Conservation (phyloP, 164 flowering plant genomes). For the Liriodendron chinense region DNA sequence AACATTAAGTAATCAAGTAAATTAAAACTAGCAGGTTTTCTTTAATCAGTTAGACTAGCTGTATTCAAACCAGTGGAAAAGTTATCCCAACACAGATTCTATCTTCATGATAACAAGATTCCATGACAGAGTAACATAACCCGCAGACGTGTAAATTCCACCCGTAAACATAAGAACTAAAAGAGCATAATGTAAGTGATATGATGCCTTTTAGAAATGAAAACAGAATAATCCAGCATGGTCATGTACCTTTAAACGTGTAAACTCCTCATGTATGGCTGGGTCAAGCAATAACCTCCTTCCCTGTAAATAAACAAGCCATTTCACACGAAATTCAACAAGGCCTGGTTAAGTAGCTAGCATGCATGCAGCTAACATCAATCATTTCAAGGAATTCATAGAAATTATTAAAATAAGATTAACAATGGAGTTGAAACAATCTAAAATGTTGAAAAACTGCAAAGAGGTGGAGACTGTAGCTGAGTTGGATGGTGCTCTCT, state of each 20-base stretch:
- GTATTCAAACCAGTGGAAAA: background rate
- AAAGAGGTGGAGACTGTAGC: too few species aligned
- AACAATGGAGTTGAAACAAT: background rate
- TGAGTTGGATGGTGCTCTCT: too few species aligned
- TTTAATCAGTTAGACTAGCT: background rate
- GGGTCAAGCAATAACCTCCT: constrained; percentile 91
- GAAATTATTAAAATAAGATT: background rate
- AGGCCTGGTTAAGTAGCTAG: background rate
- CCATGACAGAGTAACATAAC: background rate
- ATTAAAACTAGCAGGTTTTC: background rate
- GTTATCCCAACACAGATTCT: background rate
- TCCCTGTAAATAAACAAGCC: constrained; percentile 43
- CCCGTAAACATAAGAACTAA: background rate
- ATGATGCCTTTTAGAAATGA: background rate
- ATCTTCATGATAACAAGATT: background rate
- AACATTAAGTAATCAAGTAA: too few species aligned
- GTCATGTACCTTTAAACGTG: constrained; percentile 76
- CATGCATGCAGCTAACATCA: background rate
- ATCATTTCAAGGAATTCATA: background rate
- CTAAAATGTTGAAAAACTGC: background rate
- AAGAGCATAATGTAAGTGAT: background rate
- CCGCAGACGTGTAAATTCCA: background rate
- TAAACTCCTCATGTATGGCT: constrained; percentile 98
- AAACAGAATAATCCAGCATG: background rate
- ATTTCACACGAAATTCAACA: background rate